Evolutionary conservation across 345 rosid genomes (phyloP).

Genomic region (Sisymbrium altissimum): DNA sequence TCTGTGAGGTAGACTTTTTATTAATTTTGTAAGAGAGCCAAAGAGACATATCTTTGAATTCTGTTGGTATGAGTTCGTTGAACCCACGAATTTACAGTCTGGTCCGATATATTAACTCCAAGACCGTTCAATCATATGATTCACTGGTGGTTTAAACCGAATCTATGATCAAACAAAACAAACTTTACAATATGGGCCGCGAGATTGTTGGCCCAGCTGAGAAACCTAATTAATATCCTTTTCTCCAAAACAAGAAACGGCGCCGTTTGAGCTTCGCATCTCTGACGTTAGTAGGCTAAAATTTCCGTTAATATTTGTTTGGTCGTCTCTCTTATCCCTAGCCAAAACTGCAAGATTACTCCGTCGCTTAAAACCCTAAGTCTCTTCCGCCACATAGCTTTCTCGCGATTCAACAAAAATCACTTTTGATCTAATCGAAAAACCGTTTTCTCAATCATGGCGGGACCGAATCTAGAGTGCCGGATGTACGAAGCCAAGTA

Average conservation of each 20-base stretch:
- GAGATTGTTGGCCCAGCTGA: background rate
- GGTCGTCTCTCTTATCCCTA: conserved; percentile 22
- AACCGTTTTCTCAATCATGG: conserved; percentile 36
- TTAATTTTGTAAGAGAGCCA: background rate
- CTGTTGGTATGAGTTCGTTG: background rate
- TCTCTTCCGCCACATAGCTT: conserved; percentile 7
- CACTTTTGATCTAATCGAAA: background rate
- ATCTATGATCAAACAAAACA: too few species aligned
- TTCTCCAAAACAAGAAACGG: background rate
- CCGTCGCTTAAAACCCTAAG: conserved; percentile 36
- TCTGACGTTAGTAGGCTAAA: background rate
- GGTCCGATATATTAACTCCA: too few species aligned
- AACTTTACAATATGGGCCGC: background rate
- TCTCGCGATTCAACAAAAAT: background rate
- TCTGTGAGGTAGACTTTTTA: background rate
- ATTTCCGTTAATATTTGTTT: background rate
- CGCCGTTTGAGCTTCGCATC: background rate
- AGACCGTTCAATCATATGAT: too few species aligned
- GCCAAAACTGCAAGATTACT: background rate
- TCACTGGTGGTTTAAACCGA: too few species aligned
- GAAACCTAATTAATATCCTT: background rate
- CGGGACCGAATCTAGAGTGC: conserved; percentile 83
- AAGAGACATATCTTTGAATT: background rate
- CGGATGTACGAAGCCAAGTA: conserved; percentile 92
- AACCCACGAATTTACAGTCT: too few species aligned